Evolutionary conservation across 805 yeast genomes (phyloP).

Genomic region (Debaryomyces castellii): DNA sequence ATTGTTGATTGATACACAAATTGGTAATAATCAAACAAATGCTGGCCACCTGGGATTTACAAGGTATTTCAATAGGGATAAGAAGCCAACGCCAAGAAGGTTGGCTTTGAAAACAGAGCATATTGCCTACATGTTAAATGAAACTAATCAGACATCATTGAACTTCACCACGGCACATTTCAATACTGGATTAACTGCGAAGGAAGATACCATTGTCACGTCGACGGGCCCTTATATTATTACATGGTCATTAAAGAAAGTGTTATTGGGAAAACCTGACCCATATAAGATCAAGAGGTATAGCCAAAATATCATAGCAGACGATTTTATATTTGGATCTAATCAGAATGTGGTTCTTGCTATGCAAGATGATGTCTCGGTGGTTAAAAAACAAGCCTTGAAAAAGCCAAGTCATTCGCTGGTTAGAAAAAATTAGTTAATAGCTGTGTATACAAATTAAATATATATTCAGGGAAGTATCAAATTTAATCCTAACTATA

Average conservation of each 20-base stretch:
- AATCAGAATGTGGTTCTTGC: slow-evolving; percentile 72
- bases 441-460: neutral
- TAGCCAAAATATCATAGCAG: slow-evolving; percentile 62
- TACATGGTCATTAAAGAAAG: slow-evolving; percentile 70
- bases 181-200: slow-evolving; percentile 64
- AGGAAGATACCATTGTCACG: slow-evolving; percentile 71
- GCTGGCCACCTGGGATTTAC: slow-evolving; percentile 62
- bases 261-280: slow-evolving; percentile 48
- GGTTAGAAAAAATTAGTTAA: neutral
- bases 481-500: neutral
- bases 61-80: slow-evolving; percentile 60
- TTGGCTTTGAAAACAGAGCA: slow-evolving; percentile 72
- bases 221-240: slow-evolving; percentile 82
- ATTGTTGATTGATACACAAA: slow-evolving; percentile 64
- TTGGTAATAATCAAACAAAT: slow-evolving; percentile 58
- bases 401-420: slow-evolving; percentile 39
- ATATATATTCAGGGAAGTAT: neutral
- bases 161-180: slow-evolving; percentile 73
- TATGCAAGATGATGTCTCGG: slow-evolving; percentile 70
- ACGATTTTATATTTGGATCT: slow-evolving; percentile 75
- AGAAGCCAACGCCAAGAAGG: slow-evolving; percentile 68
- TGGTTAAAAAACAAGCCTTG: slow-evolving; percentile 62
- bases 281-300: slow-evolving; percentile 63
- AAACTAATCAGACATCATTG: slow-evolving; percentile 47
- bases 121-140: slow-evolving; percentile 56